phyloP scores from a whole-genome alignment of 805 yeast species.

The Debaryomyces hansenii region DNA sequence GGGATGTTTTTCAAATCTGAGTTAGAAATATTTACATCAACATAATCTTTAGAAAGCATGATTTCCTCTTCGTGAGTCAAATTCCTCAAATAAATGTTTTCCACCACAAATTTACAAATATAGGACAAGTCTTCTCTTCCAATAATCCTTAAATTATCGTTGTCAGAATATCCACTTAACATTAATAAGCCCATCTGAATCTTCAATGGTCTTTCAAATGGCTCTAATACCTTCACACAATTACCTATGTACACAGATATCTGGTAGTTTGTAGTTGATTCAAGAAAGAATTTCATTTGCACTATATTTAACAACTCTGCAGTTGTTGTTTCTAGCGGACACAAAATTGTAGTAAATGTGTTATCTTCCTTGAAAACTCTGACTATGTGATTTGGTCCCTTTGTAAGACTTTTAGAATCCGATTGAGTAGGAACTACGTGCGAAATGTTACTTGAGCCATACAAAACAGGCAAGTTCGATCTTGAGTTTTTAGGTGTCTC shows the following conservation, averaged over 20 bases:
- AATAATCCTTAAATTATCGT: constrained; percentile 73
- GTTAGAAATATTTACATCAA: constrained; percentile 70
- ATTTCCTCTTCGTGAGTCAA: constrained; percentile 70
- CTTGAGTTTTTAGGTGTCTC: not conserved
- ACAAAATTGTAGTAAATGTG: constrained; percentile 79
- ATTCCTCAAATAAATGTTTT: constrained; percentile 59
- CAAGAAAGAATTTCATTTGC: constrained; percentile 76
- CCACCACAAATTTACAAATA: constrained; percentile 76
- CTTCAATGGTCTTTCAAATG: constrained; percentile 72
- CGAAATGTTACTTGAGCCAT: constrained; percentile 26
- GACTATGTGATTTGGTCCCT: constrained; percentile 48
- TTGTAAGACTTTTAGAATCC: constrained; percentile 9
- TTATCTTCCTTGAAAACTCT: constrained; percentile 83
- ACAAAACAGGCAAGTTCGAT: constrained; percentile 30
- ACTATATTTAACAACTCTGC: constrained; percentile 69
- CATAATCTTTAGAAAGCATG: constrained; percentile 62
- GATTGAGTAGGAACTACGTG: constrained; percentile 13
- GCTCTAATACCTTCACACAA: constrained; percentile 67
- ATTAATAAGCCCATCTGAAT: constrained; percentile 72
- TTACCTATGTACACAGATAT: constrained; percentile 76
- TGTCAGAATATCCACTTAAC: constrained; percentile 74
- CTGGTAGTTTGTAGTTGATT: constrained; percentile 69
- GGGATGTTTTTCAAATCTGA: constrained; percentile 84
- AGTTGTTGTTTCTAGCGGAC: constrained; percentile 76
- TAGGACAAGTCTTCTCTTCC: constrained; percentile 85